A percentile compares a stretch with the other conserved stretches of the same genome.
Evolutionary conservation across 352 stramenopile genomes (phyloP).

Genomic region (Globisporangium cederbergense): DNA sequence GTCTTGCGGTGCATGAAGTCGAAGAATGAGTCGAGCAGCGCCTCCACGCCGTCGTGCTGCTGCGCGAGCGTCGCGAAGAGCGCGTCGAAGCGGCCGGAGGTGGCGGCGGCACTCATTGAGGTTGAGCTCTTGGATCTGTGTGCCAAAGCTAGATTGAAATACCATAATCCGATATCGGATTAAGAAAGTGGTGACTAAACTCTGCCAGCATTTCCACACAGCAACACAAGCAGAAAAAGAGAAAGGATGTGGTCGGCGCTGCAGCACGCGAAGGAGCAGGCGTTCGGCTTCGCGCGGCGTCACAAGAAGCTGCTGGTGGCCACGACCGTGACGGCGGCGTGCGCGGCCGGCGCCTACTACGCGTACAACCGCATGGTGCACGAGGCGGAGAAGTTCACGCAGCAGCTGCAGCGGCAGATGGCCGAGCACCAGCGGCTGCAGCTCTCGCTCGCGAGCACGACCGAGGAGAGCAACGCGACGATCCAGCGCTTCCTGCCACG

Average conservation of each 20-base stretch:
- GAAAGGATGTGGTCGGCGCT: conserved; percentile 67
- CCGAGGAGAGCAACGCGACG: conserved; percentile 69
- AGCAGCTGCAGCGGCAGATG: conserved; percentile 71
- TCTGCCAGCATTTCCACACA: conserved; percentile 2
- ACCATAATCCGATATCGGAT: too few species aligned
- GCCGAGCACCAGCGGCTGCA: conserved; percentile 74
- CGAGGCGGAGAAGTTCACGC: conserved; percentile 67
- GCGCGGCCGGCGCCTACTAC: conserved; percentile 61
- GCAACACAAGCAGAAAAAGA: conserved; percentile 1
- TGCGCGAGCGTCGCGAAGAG: conserved; percentile 95
- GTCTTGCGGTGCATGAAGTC: conserved; percentile 97
- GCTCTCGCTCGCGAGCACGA: conserved; percentile 61
- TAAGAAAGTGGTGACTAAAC: neutral
- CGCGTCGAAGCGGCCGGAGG: conserved; percentile 44
- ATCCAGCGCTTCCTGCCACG: conserved; percentile 72
- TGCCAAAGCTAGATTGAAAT: neutral
- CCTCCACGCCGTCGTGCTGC: conserved; percentile 93
- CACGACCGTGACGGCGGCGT: conserved; percentile 43
- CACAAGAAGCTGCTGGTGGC: conserved; percentile 65
- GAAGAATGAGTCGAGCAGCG: conserved; percentile 96
- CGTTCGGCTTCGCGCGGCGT: conserved; percentile 60
- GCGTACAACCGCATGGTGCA: conserved; percentile 57
- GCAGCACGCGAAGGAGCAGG: conserved; percentile 42
- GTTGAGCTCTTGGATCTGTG: neutral
- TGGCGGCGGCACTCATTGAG: conserved; percentile 27